phyloP scores from a whole-genome alignment of 306 rosid species.

The Lathyrus aphaca region DNA sequence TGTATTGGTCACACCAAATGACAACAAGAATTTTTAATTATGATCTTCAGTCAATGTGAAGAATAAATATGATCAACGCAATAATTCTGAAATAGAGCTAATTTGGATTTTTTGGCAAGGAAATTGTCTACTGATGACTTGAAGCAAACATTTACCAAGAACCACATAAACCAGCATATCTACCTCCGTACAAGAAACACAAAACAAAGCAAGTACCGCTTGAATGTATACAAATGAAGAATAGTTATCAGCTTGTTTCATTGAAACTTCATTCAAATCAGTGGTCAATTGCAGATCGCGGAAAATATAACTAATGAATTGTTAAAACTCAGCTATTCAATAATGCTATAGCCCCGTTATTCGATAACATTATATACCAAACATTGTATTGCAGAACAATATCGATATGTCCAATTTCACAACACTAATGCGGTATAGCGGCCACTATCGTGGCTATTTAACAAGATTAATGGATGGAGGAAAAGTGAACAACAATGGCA shows the following conservation, averaged over 20 bases:
- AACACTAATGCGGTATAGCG: too few species aligned
- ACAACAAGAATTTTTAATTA: neutral
- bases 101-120: constrained; percentile 22
- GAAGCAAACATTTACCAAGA: constrained; percentile 14
- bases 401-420: too few species aligned
- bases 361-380: too few species aligned
- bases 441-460: too few species aligned
- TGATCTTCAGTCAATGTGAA: constrained; percentile 17
- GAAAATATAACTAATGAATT: too few species aligned
- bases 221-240: constrained; percentile 18
- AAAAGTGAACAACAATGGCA: constrained; percentile 13
- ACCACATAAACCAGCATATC: neutral
- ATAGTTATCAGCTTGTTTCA: constrained; percentile 5
- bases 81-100: constrained; percentile 14
- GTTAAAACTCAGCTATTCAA: too few species aligned
- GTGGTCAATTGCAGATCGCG: too few species aligned
- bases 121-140: constrained; percentile 10
- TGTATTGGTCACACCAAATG: constrained; percentile 44
- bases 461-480: neutral
- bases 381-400: too few species aligned
- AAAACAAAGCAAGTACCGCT: constrained; percentile 17
- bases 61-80: constrained; percentile 13
- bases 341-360: too few species aligned
- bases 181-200: constrained; percentile 18
- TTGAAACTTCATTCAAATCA: constrained; percentile 24